Evolutionary conservation across 345 rosid species (phyloP), one percentile per base, ranked within the genome.

Genomic region (Erysimum cheiranthoides): DNA sequence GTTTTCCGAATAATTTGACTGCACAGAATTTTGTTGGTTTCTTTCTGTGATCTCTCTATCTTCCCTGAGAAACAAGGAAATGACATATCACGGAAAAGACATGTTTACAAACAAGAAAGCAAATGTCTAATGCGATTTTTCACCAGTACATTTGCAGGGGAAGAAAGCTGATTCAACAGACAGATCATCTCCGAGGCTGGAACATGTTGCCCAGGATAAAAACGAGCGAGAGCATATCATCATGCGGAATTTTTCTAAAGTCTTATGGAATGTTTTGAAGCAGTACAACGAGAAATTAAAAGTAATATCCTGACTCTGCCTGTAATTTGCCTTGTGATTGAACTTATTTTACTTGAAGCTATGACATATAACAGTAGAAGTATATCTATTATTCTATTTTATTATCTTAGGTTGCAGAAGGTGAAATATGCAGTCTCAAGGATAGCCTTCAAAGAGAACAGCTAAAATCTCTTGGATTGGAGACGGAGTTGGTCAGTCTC

Each of bases 221-320:
- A 80, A 52, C 39, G 85, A 91, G 51, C 85, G 91, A 75, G 76
- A 80, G 66, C 57, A 85, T 77, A 79, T 61, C 66, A 84, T 86
- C 47, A 86, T 78, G 85, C 85, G 82, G 51, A 85, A 84, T 76
- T 86, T 94, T 83, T 88, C 96, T 30, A 87, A 84, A 86, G 86
- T 88, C 70, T 6, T 87, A 71, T 90, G 91, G 97, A 90, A 73
- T 51, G 89, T 94, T 53, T 77, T 94, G 85, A 90, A 89, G 89
- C 86, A 89, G 81, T 78, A 83, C 66, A 88, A 85, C 53, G 82
- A 84, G 73, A 92, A 89, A 83, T 78, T 94, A 25, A 83, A 82
- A 93, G 98, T 93, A 71, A 62, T 54, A 43, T 59, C 64, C 27
- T 64, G 12, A 42, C 61, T 21, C 34, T 66, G 8, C 30, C 45